Base-by-base conservation (phyloP, 202 grass and related monocot genomes). In the Brachypodium distachyon region DNA sequence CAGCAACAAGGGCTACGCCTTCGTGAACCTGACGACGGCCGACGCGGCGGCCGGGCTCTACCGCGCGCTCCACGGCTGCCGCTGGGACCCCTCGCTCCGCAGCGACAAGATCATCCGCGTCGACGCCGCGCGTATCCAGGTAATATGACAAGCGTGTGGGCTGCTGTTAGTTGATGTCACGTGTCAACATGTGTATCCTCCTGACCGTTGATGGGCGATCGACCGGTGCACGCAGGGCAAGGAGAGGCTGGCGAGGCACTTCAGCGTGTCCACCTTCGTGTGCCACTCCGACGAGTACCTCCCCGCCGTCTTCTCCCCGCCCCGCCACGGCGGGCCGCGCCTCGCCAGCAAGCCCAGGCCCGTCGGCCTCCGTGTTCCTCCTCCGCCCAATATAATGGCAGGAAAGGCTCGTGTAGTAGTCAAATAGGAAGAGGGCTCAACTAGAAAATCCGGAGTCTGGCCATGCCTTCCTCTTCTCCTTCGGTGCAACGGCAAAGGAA, bases 1-100 rank as follows among this genome's bases (percentile, higher is more conserved):
- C 68, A 93, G 77, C 68, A 97, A 90, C 41, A 69, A 52, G 39
- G 93, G 93, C 0, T 97, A 93, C 70, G 87, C 85, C 4, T 97
- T 97, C 67, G 74, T 90, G 7, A 97, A 93, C 83, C 80, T 97
- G 69, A 97, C 90, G 9, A 84, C 85, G 34, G 2, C 76, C 0
- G 50, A 38, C 16, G 93, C 82, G 0, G 80, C 82, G 4, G 28
- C 6, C 31, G 13, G 37, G 46, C 73, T 92, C 22, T 77, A 81
- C 41, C 16, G 7, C 4, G 9, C 66, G 0, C 64, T 97, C 2
- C 55, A 93, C 7, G 18, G 76, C 17, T 74, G 67, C 31, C 37
- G 31, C 21, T 97, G 93, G 90, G 67, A 32, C 12, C 38, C 25
- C 2, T 32, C 67, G 27, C 67, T 68, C 31, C 71, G 73, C 64